Conservation (phyloP, 2,329 filamentous ascomycete genomes). For the Alternaria tenuissima region DNA sequence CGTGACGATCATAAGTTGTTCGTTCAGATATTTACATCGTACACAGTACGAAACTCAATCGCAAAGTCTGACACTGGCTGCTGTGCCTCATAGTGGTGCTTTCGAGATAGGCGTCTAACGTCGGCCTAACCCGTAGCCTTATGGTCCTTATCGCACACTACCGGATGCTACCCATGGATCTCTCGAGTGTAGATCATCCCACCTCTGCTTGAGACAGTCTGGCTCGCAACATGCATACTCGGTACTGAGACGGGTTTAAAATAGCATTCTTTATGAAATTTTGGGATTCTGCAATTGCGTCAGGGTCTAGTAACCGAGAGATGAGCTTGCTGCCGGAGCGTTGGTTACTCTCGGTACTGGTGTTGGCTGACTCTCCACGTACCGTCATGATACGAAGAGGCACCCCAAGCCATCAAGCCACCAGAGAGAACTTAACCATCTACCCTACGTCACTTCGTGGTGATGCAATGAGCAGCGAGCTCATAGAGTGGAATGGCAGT, state of each 20-base stretch:
- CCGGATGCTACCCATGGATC: conserved; percentile 1
- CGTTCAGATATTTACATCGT: conserved; percentile 9
- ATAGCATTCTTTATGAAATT: conserved; percentile 3
- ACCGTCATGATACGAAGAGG: neutral
- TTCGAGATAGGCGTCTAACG: conserved; percentile 16
- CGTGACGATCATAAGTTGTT: conserved; percentile 19
- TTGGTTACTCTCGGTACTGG: neutral
- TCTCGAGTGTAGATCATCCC: neutral
- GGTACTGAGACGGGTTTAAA: neutral
- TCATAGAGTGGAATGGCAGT: neutral
- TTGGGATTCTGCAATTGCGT: conserved; percentile 1
- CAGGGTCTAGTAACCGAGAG: neutral
- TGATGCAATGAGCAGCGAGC: neutral
- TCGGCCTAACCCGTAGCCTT: neutral
- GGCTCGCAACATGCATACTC: neutral
- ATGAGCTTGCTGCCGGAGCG: neutral
- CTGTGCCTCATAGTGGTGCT: conserved; percentile 7
- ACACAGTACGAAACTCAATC: conserved; percentile 11
- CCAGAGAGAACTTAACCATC: neutral
- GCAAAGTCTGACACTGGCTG: neutral
- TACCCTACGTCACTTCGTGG: neutral
- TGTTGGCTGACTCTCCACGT: neutral
- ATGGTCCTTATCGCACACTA: neutral
- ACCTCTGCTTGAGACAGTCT: neutral
- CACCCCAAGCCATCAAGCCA: neutral